phyloP scores from a whole-genome alignment of 2,329 filamentous ascomycete genomes.

The Chaetomium sp. region DNA sequence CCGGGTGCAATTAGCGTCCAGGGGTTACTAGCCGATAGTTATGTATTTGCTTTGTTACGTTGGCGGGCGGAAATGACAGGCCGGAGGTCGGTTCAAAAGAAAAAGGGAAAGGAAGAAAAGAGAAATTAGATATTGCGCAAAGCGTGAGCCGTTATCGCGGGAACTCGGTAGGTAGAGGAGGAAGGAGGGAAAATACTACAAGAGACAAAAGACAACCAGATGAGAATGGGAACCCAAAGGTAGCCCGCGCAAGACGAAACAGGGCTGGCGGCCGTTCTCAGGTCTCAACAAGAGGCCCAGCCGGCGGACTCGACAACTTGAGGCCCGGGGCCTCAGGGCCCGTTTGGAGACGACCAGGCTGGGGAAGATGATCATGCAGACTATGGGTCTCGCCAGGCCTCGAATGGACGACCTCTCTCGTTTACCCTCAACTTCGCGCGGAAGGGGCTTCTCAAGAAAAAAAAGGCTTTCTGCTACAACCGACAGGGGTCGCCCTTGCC shows the following conservation, averaged over 20 bases:
- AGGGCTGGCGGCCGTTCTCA: background rate
- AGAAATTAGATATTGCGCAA: background rate
- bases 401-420: conserved; percentile 16
- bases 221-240: background rate
- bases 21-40: background rate
- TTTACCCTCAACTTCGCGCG: background rate
- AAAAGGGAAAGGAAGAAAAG: background rate
- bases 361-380: conserved; percentile 25
- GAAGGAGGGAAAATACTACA: background rate
- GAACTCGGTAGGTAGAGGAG: conserved; percentile 4
- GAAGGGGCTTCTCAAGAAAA: background rate
- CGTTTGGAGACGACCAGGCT: conserved; percentile 19
- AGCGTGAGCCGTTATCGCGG: background rate
- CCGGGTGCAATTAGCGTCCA: conserved; percentile 11
- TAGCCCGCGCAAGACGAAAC: background rate
- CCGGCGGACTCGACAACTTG: conserved; percentile 10
- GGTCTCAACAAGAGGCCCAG: background rate
- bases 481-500: conserved; percentile 16
- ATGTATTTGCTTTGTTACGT: background rate
- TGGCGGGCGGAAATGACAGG: conserved; percentile 9
- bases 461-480: conserved; percentile 16
- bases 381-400: conserved; percentile 15
- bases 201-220: conserved; percentile 3
- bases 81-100: conserved; percentile 9
- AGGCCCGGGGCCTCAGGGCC: conserved; percentile 11